These are phyloP conservation scores for Plasmodium blacklocki DNA, from an alignment of 169 alveolate genomes.

Conservation along the genomic window DNA sequence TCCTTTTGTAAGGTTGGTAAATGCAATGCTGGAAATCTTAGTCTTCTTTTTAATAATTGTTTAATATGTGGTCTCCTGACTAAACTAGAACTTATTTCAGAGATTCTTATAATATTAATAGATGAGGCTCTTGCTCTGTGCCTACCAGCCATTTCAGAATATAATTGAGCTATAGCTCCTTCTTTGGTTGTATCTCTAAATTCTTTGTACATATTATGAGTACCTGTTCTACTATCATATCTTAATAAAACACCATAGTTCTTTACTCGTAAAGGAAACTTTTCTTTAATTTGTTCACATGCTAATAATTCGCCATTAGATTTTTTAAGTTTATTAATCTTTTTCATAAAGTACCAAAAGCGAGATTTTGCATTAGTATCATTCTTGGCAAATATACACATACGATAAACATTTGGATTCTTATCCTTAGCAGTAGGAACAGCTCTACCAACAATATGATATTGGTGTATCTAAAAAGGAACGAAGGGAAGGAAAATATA, in stretches of 20 bases:
- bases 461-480: slow-evolving; percentile 88
- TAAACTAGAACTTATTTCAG: slow-evolving; percentile 86
- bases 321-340: slow-evolving; percentile 95
- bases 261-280: slow-evolving; percentile 92
- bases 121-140: slow-evolving; percentile 97
- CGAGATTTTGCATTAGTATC: slow-evolving; percentile 97
- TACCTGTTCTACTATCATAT: slow-evolving; percentile 98
- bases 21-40: slow-evolving; percentile 93
- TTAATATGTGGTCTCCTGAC: slow-evolving; percentile 91
- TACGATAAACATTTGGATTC: slow-evolving; percentile 92
- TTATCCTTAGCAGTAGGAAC: slow-evolving; percentile 95
- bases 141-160: slow-evolving; percentile 98
- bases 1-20: slow-evolving; percentile 89
- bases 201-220: slow-evolving; percentile 99
- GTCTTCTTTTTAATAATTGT: slow-evolving; percentile 88
- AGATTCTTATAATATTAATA: slow-evolving; percentile 94
- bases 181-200: slow-evolving; percentile 95
- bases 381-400: slow-evolving; percentile 98
- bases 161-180: slow-evolving; percentile 98
- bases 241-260: slow-evolving; percentile 98
- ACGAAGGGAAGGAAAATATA: neutral
- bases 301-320: slow-evolving; percentile 97
- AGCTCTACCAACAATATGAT: slow-evolving; percentile 96
- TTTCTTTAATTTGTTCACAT: slow-evolving; percentile 91
- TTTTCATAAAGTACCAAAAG: slow-evolving; percentile 98